phyloP scores from a whole-genome alignment of 345 rosid genomes.

The Conringia planisiliqua region DNA sequence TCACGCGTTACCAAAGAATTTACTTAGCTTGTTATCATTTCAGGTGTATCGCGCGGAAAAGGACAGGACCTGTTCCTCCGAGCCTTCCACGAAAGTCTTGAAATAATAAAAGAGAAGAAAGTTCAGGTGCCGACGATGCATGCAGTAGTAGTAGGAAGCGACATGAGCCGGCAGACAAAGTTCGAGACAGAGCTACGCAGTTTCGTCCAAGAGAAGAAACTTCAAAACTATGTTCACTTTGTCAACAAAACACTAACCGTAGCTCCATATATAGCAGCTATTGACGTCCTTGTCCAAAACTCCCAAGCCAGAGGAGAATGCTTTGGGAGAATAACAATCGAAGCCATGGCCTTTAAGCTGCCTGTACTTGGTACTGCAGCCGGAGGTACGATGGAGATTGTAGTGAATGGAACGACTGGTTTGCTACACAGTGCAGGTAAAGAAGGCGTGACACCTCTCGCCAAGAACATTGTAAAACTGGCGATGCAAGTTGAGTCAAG shows the following conservation, averaged over 20 bases:
- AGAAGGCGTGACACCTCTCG: constrained; percentile 66
- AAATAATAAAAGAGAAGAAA: constrained; percentile 52
- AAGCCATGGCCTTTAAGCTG: constrained; percentile 88
- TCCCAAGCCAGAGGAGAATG: constrained; percentile 93
- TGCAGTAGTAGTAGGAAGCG: constrained; percentile 82
- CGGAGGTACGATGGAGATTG: constrained; percentile 83
- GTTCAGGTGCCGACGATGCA: constrained; percentile 61
- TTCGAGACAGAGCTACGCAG: constrained; percentile 70
- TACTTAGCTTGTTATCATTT: constrained; percentile 8
- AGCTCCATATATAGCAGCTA: constrained; percentile 71
- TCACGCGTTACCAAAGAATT: background rate
- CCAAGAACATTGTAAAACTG: constrained; percentile 64
- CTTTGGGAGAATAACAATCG: constrained; percentile 84
- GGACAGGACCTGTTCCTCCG: constrained; percentile 78
- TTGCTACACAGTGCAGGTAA: constrained; percentile 65
- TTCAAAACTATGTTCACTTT: constrained; percentile 62
- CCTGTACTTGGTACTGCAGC: constrained; percentile 90
- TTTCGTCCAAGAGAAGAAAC: constrained; percentile 53
- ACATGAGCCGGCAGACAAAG: constrained; percentile 72
- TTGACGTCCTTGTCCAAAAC: constrained; percentile 79
- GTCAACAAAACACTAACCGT: constrained; percentile 73
- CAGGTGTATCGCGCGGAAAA: constrained; percentile 91
- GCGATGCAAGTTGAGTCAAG: constrained; percentile 53
- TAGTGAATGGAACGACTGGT: constrained; percentile 72
- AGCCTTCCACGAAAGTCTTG: constrained; percentile 63